A percentile compares a stretch with the other conserved stretches of the same genome.
Evolutionary conservation across 2,329 filamentous ascomycete species (phyloP).

Genomic region (Leptographium radiaticola): DNA sequence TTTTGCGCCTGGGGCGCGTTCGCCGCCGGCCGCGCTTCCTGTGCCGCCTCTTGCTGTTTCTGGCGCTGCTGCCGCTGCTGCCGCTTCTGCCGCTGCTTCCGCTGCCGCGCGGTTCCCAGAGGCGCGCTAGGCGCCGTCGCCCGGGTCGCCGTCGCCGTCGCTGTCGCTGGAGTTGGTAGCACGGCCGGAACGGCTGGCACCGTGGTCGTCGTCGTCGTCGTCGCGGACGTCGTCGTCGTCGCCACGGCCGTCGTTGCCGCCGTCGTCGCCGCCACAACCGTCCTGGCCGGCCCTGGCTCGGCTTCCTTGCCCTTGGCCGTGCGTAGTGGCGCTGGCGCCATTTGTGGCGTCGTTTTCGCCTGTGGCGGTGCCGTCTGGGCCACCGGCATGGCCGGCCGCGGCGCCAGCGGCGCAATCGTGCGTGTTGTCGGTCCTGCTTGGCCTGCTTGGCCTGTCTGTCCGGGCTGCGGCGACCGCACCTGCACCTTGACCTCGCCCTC

Average conservation of each 20-base stretch:
- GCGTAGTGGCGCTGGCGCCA: background rate
- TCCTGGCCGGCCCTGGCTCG: too few species aligned
- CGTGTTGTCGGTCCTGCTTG: background rate
- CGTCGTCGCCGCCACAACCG: too few species aligned
- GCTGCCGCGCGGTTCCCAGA: slow-evolving; percentile 11
- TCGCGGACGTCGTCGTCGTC: slow-evolving; percentile 3
- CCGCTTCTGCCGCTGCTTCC: slow-evolving; percentile 12
- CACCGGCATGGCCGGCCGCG: too few species aligned
- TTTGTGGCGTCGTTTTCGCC: slow-evolving; percentile 3
- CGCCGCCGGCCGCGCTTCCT: slow-evolving; percentile 1
- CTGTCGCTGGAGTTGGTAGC: background rate
- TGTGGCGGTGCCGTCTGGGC: too few species aligned
- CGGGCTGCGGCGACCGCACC: slow-evolving; percentile 22
- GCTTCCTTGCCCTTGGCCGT: background rate
- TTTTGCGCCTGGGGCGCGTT: slow-evolving; percentile 1
- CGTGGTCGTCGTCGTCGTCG: slow-evolving; percentile 4
- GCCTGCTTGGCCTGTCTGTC: slow-evolving; percentile 4
- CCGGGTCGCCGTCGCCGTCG: background rate
- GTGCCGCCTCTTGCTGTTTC: slow-evolving; percentile 6
- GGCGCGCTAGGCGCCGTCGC: slow-evolving; percentile 4
- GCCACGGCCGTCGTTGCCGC: background rate
- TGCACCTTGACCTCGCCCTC: slow-evolving; percentile 43
- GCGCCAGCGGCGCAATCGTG: too few species aligned
- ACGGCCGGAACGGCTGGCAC: background rate
- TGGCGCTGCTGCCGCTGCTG: slow-evolving; percentile 11